Evolutionary conservation across 1,139 yeast genomes (phyloP), one percentile per base, ranked within the genome.

Genomic region (Hemisphaericaspora subhashii): DNA sequence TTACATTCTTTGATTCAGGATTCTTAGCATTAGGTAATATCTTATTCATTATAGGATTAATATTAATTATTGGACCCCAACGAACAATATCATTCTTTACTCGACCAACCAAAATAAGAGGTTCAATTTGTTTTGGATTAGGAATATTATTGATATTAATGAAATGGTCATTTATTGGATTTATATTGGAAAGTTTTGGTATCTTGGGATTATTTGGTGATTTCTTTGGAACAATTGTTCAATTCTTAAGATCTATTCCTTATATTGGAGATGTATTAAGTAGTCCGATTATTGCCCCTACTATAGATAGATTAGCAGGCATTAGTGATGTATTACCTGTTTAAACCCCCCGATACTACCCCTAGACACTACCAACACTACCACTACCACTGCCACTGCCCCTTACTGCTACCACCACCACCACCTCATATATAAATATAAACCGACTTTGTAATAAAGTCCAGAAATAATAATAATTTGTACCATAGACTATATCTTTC

Each of bases 121-220:
- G 98, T 2, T 79, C 96, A 0, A 50, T 89, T 16, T 87, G 89
- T 51, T 89, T 92, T 58, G 68, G 68, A 3, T 43, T 79, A 9
- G 98, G 98, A 1, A 82, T 92, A 21, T 43, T 82, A 15, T 66
- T 92, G 50, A 90, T 92, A 42, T 69, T 92, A 43, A 54, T 80
- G 55, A 86, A 85, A 55, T 74, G 83, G 65, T 80, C 98, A 5
- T 86, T 92, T 56, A 57, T 84, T 31, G 98, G 98, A 15, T 90
- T 92, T 54, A 60, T 83, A 8, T 68, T 92, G 41, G 98, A 92
- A 61, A 78, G 86, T 40, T 69, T 90, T 48, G 98, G 98, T 14
- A 88, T 92, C 28, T 66, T 90, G 48, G 90, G 90, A 5, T 70
- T 92, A 37, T 92, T 92, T 64, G 98, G 95, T 25, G 96, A 88